Conservation (phyloP, 2,329 filamentous ascomycete genomes). For the Botrytis sinoallii region DNA sequence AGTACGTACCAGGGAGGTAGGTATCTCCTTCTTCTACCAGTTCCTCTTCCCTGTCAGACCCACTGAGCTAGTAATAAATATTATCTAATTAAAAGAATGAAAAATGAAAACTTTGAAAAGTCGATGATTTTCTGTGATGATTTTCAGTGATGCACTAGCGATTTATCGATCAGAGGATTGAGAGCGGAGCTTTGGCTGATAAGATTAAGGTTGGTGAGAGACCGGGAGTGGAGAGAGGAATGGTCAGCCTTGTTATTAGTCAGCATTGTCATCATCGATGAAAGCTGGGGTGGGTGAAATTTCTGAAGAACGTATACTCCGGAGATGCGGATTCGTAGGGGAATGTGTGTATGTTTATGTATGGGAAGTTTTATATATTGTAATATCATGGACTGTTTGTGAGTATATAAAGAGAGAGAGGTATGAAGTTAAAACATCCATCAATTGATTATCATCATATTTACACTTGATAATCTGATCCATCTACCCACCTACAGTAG, state of each 20-base stretch:
- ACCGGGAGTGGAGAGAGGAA: background rate
- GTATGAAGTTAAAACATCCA: background rate
- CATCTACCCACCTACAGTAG: background rate
- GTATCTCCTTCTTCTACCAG: too few relatives aligned
- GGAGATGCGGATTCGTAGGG: background rate
- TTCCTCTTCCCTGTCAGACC: background rate
- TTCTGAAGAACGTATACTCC: background rate
- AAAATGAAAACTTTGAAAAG: background rate
- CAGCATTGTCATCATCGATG: background rate
- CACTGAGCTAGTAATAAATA: background rate
- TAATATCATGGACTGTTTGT: too few relatives aligned
- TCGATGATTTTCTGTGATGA: background rate
- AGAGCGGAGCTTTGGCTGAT: too few relatives aligned
- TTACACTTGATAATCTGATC: background rate
- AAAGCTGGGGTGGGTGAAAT: background rate
- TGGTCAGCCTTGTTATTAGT: constrained; percentile 4
- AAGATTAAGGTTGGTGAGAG: background rate
- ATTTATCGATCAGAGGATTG: background rate
- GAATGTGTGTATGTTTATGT: too few relatives aligned
- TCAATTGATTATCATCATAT: too few relatives aligned
- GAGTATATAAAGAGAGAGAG: background rate
- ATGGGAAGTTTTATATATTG: too few relatives aligned
- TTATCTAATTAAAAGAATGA: background rate
- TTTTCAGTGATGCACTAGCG: background rate
- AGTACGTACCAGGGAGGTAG: too few relatives aligned